Percentiles rank a stretch among this genome's conserved stretches.
Conservation (phyloP, 163 green algal genomes). For the Scenedesmus sp. region DNA sequence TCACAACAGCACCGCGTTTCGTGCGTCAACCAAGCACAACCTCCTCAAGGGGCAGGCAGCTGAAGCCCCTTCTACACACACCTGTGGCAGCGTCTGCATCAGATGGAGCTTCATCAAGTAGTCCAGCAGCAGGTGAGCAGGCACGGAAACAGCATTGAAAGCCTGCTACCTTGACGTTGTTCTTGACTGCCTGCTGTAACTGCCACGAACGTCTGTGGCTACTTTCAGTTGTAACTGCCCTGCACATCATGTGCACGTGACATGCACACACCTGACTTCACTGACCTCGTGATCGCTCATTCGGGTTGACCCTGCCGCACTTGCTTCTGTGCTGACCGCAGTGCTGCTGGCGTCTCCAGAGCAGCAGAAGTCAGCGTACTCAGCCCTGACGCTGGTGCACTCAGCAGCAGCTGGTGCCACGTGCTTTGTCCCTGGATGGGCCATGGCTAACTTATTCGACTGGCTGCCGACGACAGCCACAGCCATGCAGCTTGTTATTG, state of each 20-base stretch:
- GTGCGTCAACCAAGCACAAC: neutral
- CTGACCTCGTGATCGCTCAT: neutral
- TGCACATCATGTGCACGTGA: neutral
- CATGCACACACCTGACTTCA: neutral
- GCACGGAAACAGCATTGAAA: neutral
- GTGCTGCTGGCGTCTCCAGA: neutral
- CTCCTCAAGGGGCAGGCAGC: neutral
- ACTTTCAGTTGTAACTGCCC: neutral
- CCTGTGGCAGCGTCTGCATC: neutral
- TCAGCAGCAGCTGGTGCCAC: neutral
- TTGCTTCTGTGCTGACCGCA: neutral
- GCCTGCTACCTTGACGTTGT: neutral
- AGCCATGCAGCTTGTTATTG: slow-evolving; percentile 9
- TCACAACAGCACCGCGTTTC: neutral
- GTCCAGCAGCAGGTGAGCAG: neutral
- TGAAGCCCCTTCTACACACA: neutral
- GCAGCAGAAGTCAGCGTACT: slow-evolving; percentile 1
- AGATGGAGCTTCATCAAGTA: neutral
- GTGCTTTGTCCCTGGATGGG: neutral
- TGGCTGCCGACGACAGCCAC: neutral
- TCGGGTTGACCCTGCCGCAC: neutral
- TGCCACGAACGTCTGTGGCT: neutral
- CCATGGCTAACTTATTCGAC: neutral
- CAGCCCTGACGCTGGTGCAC: neutral
- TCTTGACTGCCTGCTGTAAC: neutral